Percentiles rank a stretch among this genome's conserved stretches.
phyloP scores from a whole-genome alignment of 2,329 filamentous ascomycete genomes.

The Botrytis byssoidea region DNA sequence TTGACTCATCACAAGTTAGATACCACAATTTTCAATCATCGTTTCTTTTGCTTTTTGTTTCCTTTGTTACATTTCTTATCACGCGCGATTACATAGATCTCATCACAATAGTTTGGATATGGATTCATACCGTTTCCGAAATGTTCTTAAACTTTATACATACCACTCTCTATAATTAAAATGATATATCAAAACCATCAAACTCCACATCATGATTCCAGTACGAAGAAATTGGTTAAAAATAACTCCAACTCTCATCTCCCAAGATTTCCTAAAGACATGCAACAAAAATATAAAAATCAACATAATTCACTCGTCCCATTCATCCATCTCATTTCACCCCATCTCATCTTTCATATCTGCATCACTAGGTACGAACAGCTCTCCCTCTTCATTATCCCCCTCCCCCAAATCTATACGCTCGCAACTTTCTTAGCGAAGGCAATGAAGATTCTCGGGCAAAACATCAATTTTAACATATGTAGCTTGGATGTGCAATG shows the following conservation, averaged over 20 bases:
- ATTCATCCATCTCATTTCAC: not conserved
- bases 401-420: not conserved
- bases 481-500: not conserved
- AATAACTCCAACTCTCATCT: not conserved
- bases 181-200: fast-evolving
- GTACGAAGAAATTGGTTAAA: not conserved
- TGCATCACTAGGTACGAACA: not conserved
- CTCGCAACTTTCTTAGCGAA: not conserved
- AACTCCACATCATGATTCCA: not conserved
- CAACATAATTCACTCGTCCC: not conserved
- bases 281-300: not conserved
- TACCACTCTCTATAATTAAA: not conserved
- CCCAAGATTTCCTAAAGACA: not conserved
- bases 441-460: too few relatives aligned
- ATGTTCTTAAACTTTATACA: not conserved
- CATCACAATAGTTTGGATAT: not conserved
- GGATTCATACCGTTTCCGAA: not conserved
- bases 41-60: not conserved
- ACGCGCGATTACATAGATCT: not conserved
- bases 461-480: not conserved
- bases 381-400: not conserved
- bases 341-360: not conserved
- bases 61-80: not conserved
- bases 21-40: not conserved
- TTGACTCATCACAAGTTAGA: not conserved